Conservation (phyloP, 106 monocot genomes). For the Allium sativum region DNA sequence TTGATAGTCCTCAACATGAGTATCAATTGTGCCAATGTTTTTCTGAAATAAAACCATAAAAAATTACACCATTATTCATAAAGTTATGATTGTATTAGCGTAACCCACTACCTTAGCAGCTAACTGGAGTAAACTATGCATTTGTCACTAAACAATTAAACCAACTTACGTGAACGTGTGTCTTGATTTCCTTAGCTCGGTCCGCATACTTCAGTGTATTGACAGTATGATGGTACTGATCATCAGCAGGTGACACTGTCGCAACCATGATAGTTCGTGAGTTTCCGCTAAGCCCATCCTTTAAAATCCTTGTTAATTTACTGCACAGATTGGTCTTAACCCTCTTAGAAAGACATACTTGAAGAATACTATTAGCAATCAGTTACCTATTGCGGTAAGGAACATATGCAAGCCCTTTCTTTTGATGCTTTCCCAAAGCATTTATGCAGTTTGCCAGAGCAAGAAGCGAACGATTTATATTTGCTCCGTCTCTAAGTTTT, state of each 20-base stretch:
- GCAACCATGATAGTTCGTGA: constrained; percentile 97
- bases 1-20: constrained; percentile 91
- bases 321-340: constrained; percentile 18
- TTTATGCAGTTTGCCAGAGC: constrained; percentile 98
- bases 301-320: constrained; percentile 91
- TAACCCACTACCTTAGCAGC: no score
- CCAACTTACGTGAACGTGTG: constrained; percentile 69
- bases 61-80: not conserved
- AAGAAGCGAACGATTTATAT: constrained; percentile 93
- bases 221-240: constrained; percentile 92
- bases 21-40: constrained; percentile 89
- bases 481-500: constrained; percentile 96
- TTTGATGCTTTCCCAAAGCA: constrained; percentile 94
- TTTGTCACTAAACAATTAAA: not conserved
- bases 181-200: constrained; percentile 97
- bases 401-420: constrained; percentile 98
- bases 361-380: not conserved
- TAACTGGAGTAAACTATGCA: no score
- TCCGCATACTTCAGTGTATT: constrained; percentile 99
- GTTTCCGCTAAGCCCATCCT: constrained; percentile 98
- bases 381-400: constrained; percentile 92
- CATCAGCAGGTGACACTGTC: constrained; percentile 90
- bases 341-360: no score
- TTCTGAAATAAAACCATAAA: constrained; percentile 39
- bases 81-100: no score